Evolutionary conservation across 345 rosid species (phyloP), one percentile per base, ranked within the genome.

Genomic region (Hypericum androsaemum): DNA sequence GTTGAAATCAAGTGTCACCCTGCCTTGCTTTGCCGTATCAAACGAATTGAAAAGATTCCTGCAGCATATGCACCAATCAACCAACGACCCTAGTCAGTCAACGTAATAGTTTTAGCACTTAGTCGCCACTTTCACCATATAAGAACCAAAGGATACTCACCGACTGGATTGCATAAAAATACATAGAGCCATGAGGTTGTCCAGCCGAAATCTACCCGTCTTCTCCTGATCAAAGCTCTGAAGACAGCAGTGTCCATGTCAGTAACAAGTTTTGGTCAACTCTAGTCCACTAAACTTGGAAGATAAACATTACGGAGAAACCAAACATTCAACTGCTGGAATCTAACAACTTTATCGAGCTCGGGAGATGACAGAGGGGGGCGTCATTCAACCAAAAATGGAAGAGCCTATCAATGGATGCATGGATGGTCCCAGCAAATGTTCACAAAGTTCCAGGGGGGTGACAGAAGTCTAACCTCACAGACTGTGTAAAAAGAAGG

Each of bases 1-100:
- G 57, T 83, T 83, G 44, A 83, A 58, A 64, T 83, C 86, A 39
- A 83, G 84, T 42, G 74, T 70, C 12, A 83, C 52, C 63, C 86
- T 76, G 61, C 86, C 90, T 69, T 83, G 82, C 72, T 76, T 83
- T 40, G 83, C 69, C 44, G 83, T 80, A 69, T 83, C 90, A 43
- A 83, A 83, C 16, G 86, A 78, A 60, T 67, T 69, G 50, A 80
- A 83, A 11, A 80, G 66, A 61, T 83, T 83, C 75, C 84, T 80
- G 80, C 54, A 53, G 37, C 15, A 44, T 37, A 36, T 47, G 8
- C 8, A 57, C 43, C 44, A 8, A 36, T 10, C 32, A 5, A 36
- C 11, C 5, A 40, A 57, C 28, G n/a, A n/a, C n/a, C n/a, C n/a
- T 35, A 46, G 10, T 28, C 12, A 46, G 3, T 50, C 41, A 50